Conservation (phyloP, 176 grass and related monocot genomes). For the Musa beccarii region DNA sequence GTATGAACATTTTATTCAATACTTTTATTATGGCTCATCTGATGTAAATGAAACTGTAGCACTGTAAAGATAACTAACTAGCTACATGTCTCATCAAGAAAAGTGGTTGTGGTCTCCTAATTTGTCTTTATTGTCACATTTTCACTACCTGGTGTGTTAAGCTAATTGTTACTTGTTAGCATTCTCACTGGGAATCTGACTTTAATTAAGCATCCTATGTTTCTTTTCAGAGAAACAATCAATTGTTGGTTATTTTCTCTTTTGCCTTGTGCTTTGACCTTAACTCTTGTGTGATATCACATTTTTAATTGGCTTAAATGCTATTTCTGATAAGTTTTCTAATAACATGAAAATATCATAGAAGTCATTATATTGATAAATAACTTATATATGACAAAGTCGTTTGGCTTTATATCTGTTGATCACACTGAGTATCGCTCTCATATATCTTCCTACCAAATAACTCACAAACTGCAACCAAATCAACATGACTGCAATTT, state of each 20-base stretch:
- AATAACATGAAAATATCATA: not conserved
- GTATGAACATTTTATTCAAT: constrained; percentile 4
- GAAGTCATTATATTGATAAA: not conserved
- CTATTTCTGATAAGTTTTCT: not conserved
- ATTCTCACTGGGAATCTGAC: not conserved
- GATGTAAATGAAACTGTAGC: constrained; percentile 1
- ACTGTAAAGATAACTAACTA: not conserved
- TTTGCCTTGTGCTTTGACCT: not conserved
- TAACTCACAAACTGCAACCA: not conserved
- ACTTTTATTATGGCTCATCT: constrained; percentile 1
- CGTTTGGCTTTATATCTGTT: not conserved
- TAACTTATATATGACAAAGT: not conserved
- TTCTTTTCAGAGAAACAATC: too few species aligned
- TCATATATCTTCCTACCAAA: not conserved
- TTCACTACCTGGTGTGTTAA: not conserved
- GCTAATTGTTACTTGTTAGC: not conserved
- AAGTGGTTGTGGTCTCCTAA: not conserved
- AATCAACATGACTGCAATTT: not conserved
- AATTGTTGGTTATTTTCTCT: not conserved
- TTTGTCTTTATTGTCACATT: not conserved
- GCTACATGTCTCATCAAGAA: not conserved
- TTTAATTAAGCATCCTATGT: too few species aligned
- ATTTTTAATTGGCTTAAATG: not conserved
- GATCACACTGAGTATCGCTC: not conserved
- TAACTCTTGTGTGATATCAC: not conserved